These are phyloP conservation scores for Macrolepiota fuliginosa DNA, from an alignment of 768 basidiomycete genomes.

Conservation along the genomic window DNA sequence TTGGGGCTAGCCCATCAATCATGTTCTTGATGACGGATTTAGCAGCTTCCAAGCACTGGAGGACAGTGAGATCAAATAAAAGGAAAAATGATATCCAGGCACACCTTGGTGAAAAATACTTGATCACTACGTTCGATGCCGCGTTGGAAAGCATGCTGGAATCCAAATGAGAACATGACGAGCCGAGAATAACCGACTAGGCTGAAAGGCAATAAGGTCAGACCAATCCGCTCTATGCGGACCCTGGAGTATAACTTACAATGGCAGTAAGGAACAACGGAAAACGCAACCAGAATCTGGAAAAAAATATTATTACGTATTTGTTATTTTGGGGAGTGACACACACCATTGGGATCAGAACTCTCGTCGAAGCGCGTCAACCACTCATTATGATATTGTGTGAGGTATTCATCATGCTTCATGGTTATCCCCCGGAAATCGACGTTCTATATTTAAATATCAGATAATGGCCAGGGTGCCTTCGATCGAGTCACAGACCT, in stretches of 20 bases:
- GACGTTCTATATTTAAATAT: constrained; percentile 41
- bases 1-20: constrained; percentile 63
- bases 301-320: neutral
- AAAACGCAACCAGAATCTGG: constrained; percentile 58
- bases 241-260: constrained; percentile 44
- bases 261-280: constrained; percentile 68
- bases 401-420: constrained; percentile 56
- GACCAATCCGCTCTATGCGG: neutral
- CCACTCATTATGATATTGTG: constrained; percentile 67
- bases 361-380: constrained; percentile 52
- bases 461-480: neutral
- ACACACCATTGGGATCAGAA: constrained; percentile 55
- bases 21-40: constrained; percentile 64
- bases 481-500: constrained; percentile 34
- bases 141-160: constrained; percentile 77
- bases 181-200: constrained; percentile 74
- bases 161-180: constrained; percentile 86
- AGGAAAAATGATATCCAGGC: constrained; percentile 9
- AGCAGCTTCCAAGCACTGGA: constrained; percentile 69
- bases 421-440: constrained; percentile 68
- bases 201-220: constrained; percentile 34
- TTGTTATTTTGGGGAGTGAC: neutral
- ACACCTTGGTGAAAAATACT: constrained; percentile 66
- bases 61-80: constrained; percentile 1
- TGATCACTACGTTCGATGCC: constrained; percentile 62